These are phyloP conservation scores for Nigrospora sphaerica DNA, from an alignment of 2,329 filamentous ascomycete species.

Conservation along the genomic window DNA sequence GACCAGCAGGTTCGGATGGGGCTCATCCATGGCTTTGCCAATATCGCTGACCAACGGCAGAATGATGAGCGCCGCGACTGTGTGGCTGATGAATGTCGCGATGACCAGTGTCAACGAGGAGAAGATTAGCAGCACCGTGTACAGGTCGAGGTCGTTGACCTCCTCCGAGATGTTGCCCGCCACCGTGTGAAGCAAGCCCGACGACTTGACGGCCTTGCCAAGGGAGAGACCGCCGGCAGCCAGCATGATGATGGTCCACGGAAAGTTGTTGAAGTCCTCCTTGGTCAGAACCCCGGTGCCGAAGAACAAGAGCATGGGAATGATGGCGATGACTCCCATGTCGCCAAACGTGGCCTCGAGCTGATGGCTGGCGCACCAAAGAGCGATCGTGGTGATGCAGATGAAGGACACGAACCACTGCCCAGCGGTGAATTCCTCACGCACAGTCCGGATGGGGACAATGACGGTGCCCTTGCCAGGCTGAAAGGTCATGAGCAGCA, in stretches of 20 bases:
- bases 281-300: constrained; percentile 94
- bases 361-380: constrained; percentile 92
- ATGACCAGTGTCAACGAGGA: constrained; percentile 79
- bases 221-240: constrained; percentile 88
- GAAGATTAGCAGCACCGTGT: constrained; percentile 82
- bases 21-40: constrained; percentile 75
- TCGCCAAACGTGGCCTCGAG: constrained; percentile 85
- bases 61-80: constrained; percentile 91
- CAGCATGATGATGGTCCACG: constrained; percentile 99
- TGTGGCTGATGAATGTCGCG: constrained; percentile 96
- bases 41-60: constrained; percentile 85
- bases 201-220: constrained; percentile 90
- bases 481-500: constrained; percentile 79
- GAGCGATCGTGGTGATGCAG: constrained; percentile 73
- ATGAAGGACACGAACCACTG: constrained; percentile 90
- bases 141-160: constrained; percentile 75
- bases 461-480: constrained; percentile 82
- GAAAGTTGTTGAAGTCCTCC: constrained; percentile 99
- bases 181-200: constrained; percentile 83
- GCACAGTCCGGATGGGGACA: constrained; percentile 82
- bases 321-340: constrained; percentile 97
- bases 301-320: constrained; percentile 93
- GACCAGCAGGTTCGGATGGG: constrained; percentile 88
- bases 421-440: constrained; percentile 77
- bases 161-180: constrained; percentile 66